Base-by-base conservation (phyloP, 495 filamentous ascomycete species). In the Lasiosphaeria ovina region DNA sequence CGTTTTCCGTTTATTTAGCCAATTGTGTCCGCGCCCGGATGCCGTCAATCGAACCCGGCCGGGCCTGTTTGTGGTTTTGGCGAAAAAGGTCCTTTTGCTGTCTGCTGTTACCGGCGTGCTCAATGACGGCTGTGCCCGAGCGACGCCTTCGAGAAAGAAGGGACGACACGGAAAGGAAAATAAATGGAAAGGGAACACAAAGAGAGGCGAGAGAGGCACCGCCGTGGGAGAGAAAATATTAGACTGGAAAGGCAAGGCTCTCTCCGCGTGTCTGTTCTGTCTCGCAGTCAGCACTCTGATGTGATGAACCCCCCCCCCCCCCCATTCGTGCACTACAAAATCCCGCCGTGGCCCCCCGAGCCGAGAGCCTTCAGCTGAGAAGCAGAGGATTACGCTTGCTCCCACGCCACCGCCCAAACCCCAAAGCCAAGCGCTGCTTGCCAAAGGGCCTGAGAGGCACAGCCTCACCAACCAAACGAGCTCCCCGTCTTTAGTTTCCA, bases 401-500 rank as follows among this genome's bases (percentile, higher is more conserved):
- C 59, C 32, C 49, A 55, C 32, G 14, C 48, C 34, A 48, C 36
- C 51, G 44, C 55, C 53, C 24, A 24, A 24, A 24, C 24, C 24
- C 24, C 24, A 24, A 55, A 42, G 11, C 35, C 53, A 32, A 17
- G 36, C 53, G n/a, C 53, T 55, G 24, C 24, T 24, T 24, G 55
- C 58, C 60, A 54, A 55, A 62, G 54, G 59, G 50, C 61, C 50
- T 55, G 60, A 54, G 58, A 38, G 59, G 63, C 63, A 53, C 63
- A 60, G 63, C 57, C 54, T 61, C 58, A 51, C 63, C 63, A 62
- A 62, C 63, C 63, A 62, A 48, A 60, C 0, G 51, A 34, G 17
- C 24, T n/a, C 35, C 54, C 45, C 10, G 47, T 35, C 44, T 32
- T 4, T 33, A 38, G 12, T 45, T 6, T 35, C 6, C 53, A 35